Percentiles rank a stretch among this genome's conserved stretches.
These are phyloP conservation scores for Ophiocordyceps camponoti-saundersi DNA, from an alignment of 2,329 filamentous ascomycete species.

Conservation along the genomic window DNA sequence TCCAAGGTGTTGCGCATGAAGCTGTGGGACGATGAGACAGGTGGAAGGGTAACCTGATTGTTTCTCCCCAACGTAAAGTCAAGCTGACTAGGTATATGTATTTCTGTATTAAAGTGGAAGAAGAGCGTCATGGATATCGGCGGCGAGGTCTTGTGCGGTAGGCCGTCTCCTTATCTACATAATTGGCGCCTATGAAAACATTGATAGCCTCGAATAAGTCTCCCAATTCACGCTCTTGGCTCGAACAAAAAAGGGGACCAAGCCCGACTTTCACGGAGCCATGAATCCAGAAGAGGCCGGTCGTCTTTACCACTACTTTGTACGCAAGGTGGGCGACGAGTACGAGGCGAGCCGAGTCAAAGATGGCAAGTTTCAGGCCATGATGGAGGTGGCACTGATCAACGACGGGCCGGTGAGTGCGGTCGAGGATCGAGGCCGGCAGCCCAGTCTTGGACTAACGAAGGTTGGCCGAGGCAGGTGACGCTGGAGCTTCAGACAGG, in stretches of 20 bases:
- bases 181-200: neutral
- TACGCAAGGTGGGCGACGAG: conserved; percentile 53
- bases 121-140: conserved; percentile 71
- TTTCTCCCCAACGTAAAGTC: neutral
- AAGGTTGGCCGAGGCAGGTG: conserved; percentile 4
- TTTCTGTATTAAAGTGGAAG: conserved; percentile 53
- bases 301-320: conserved; percentile 70
- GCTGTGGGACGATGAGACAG: conserved; percentile 73
- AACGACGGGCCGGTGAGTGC: conserved; percentile 58
- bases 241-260: conserved; percentile 86
- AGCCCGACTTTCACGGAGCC: conserved; percentile 87
- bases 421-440: neutral
- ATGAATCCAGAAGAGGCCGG: conserved; percentile 64
- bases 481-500: conserved; percentile 5
- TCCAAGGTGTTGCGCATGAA: conserved; percentile 78
- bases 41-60: conserved; percentile 36
- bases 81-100: conserved; percentile 1
- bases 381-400: conserved; percentile 92
- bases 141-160: conserved; percentile 90
- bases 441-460: neutral
- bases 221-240: conserved; percentile 94
- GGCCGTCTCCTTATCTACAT: conserved; percentile 1
- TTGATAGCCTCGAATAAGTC: conserved; percentile 33
- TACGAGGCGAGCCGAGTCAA: conserved; percentile 67
- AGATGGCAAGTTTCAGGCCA: conserved; percentile 93